phyloP scores from a whole-genome alignment of 129 eudicot species.

The sunflower (Helianthus annuus) region HanXRQr2.0-SUNRISE NC_035437.2:165841842-165842341 shows the following conservation, averaged over 20 bases:
- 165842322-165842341: too few species aligned
- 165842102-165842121: slow-evolving; percentile 5
- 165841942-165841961: slow-evolving; percentile 23
- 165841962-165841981: slow-evolving; percentile 27
- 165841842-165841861: slow-evolving; percentile 60
- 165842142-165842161: slow-evolving; percentile 33
- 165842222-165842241: too few species aligned
- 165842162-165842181: not conserved
- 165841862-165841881: slow-evolving; percentile 13
- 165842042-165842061: slow-evolving; percentile 36
- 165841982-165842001: slow-evolving; percentile 16
- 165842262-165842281: too few species aligned
- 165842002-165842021: slow-evolving; percentile 25
- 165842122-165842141: slow-evolving; percentile 2
- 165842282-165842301: too few species aligned
- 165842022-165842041: slow-evolving; percentile 23
- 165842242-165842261: too few species aligned
- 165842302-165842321: too few species aligned
- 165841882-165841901: not conserved
- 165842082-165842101: slow-evolving; percentile 27
- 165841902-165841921: slow-evolving; percentile 1
- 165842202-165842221: too few species aligned
- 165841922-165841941: slow-evolving; percentile 24
- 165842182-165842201: too few species aligned
- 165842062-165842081: slow-evolving; percentile 8